Percentiles rank a stretch among this genome's conserved stretches.
Conservation (phyloP, 2,329 filamentous ascomycete genomes). For the Epichloe brachyelytri region DNA sequence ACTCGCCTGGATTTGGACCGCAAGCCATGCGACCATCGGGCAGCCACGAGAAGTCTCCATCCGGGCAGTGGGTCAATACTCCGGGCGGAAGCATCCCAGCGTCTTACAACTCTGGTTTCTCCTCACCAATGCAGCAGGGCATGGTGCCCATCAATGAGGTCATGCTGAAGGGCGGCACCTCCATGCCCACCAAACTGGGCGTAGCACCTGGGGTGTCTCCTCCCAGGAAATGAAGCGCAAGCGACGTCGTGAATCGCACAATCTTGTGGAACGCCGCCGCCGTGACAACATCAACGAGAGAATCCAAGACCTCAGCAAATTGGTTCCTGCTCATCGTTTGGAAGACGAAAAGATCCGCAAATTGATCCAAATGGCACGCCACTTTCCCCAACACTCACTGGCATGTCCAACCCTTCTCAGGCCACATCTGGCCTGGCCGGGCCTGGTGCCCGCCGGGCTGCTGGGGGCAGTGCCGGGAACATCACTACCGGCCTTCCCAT, state of each 20-base stretch:
- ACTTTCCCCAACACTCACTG: slow-evolving; percentile 67
- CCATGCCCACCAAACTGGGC: slow-evolving; percentile 76
- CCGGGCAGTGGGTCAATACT: slow-evolving; percentile 83
- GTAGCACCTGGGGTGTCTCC: slow-evolving; percentile 44
- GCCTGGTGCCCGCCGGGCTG: slow-evolving; percentile 68
- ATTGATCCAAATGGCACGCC: slow-evolving; percentile 87
- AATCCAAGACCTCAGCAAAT: slow-evolving; percentile 88
- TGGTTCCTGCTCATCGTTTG: slow-evolving; percentile 82
- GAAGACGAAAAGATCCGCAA: slow-evolving; percentile 97
- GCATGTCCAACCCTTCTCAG: slow-evolving; percentile 53
- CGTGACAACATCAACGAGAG: slow-evolving; percentile 98
- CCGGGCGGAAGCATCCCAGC: slow-evolving; percentile 67
- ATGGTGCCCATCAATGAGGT: slow-evolving; percentile 78
- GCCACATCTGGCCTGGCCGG: slow-evolving; percentile 83
- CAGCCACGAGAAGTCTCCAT: slow-evolving; percentile 67
- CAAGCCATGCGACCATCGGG: slow-evolving; percentile 65
- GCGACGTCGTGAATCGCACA: slow-evolving; percentile 85
- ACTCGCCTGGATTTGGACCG: slow-evolving; percentile 58
- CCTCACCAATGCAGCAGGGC: slow-evolving; percentile 60
- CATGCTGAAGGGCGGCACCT: slow-evolving; percentile 75
- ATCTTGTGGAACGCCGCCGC: slow-evolving; percentile 85
- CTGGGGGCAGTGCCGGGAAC: slow-evolving; percentile 55
- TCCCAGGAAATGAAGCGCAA: slow-evolving; percentile 90
- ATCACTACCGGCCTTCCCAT: slow-evolving; percentile 87
- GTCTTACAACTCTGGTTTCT: slow-evolving; percentile 78